phyloP scores from a whole-genome alignment of 2,329 filamentous ascomycete species.

The Aspergillus nomiae region DNA sequence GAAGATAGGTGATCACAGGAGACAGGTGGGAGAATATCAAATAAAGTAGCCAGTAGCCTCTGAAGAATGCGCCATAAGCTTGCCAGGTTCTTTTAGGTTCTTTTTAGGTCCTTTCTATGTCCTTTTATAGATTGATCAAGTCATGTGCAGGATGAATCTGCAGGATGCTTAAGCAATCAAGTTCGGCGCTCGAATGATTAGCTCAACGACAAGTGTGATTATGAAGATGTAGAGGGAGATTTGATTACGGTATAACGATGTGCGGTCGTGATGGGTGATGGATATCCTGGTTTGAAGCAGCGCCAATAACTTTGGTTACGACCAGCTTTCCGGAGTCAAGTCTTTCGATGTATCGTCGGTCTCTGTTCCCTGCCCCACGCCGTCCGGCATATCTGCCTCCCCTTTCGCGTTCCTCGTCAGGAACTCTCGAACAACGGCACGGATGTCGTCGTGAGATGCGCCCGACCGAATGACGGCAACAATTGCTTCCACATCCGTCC shows the following conservation, averaged over 20 bases:
- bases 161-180: background rate
- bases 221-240: background rate
- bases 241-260: background rate
- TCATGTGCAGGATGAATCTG: background rate
- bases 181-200: background rate
- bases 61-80: background rate
- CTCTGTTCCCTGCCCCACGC: background rate
- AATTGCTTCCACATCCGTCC: constrained; percentile 23
- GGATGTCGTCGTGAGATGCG: constrained; percentile 20
- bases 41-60: background rate
- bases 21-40: background rate
- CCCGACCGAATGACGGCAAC: constrained; percentile 31
- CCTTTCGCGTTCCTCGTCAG: background rate
- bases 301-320: background rate
- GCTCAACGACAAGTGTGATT: background rate
- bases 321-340: background rate
- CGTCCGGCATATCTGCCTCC: background rate
- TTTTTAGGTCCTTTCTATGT: background rate
- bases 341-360: background rate
- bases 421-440: constrained; percentile 8
- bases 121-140: background rate
- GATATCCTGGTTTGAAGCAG: background rate
- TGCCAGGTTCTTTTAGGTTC: background rate
- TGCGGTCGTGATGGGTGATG: background rate
- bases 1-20: background rate